Evolutionary conservation across 805 yeast species (phyloP).

Genomic region (Metschnikowia peoriensis): DNA sequence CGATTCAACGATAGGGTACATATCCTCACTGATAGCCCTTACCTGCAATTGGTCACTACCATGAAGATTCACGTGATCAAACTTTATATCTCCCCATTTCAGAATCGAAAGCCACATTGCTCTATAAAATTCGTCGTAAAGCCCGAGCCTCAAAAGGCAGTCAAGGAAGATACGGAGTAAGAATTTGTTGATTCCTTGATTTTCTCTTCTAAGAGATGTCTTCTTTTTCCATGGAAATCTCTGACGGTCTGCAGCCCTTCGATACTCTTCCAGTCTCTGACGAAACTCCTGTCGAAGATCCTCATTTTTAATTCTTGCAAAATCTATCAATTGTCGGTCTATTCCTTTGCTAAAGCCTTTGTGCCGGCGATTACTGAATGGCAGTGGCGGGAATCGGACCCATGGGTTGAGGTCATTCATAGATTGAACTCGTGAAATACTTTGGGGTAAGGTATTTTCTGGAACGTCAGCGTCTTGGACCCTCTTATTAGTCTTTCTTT

Average conservation of each 20-base stretch:
- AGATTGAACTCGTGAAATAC: conserved; percentile 5
- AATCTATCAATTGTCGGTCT: conserved; percentile 30
- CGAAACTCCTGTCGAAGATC: conserved; percentile 18
- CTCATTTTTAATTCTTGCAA: conserved; percentile 24
- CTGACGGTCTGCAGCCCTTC: neutral
- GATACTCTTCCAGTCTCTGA: conserved; percentile 20
- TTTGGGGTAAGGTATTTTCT: conserved; percentile 13
- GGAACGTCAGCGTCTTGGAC: conserved; percentile 3
- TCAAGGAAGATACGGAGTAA: conserved; percentile 31
- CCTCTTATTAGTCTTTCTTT: conserved; percentile 11
- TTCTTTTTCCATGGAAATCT: neutral
- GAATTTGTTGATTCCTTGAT: conserved; percentile 29
- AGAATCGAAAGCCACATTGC: conserved; percentile 34
- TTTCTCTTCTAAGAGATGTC: conserved; percentile 10
- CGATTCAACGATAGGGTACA: conserved; percentile 5
- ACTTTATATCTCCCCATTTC: conserved; percentile 32
- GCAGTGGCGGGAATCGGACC: conserved; percentile 31
- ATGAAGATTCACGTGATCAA: conserved; percentile 8
- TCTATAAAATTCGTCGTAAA: conserved; percentile 26
- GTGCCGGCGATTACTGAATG: conserved; percentile 23
- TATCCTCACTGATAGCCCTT: conserved; percentile 1
- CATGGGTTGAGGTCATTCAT: conserved; percentile 25
- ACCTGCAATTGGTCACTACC: neutral
- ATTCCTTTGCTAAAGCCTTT: conserved; percentile 26
- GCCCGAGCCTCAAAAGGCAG: conserved; percentile 30